Base-by-base conservation (phyloP, 2,329 filamentous ascomycete species). In the Cladophialophora chaetospira region DNA sequence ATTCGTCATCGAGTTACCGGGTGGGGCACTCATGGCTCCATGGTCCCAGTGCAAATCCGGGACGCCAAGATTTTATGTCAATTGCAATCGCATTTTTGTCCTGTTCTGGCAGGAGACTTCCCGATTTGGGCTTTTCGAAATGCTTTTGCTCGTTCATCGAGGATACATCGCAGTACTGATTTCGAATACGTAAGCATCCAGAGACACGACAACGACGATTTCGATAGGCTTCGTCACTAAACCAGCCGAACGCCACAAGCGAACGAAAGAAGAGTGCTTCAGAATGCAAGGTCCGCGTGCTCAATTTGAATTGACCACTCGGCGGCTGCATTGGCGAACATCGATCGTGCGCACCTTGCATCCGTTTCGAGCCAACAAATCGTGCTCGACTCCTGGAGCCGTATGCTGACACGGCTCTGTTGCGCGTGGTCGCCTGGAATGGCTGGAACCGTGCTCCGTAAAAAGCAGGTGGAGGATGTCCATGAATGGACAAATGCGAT, bases 261-360 rank as follows among this genome's bases (percentile, higher is more conserved):
- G 47, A 50, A 36, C 21, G 31, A 28, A 50, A 40, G 47, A 38
- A 50, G 23, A 19, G 21, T 1, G 17, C 19, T 21, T 44, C 3
- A 29, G 23, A 9, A 35, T 21, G 33, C 33, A 40, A 40, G 23
- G 47, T 50, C 33, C 47, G 33, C n/a, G 6, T 38, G 31, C 47
- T 40, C 17, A n/a, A 49, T 13, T 31, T 15, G 10, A 42, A 31
- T 13, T 6, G 36, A 29, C 48, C 48, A 51, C 17, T 51, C 48
- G 48, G 48, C 48, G 35, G 23, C 48, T 35, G 48, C 48, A 43
- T 42, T 23, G 29, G 42, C 48, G 48, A 31, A 42, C n/a, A 29
- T 25, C 17, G 47, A 42, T 51, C 33, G 35, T 21, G 47, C 47
- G 33, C 47, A 15, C 35, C 23, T 50, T 50, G 35, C n/a, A 31